Evolutionary conservation across 73 alveolate genomes (phyloP).

Genomic region (Paramecium sexaurelia): DNA sequence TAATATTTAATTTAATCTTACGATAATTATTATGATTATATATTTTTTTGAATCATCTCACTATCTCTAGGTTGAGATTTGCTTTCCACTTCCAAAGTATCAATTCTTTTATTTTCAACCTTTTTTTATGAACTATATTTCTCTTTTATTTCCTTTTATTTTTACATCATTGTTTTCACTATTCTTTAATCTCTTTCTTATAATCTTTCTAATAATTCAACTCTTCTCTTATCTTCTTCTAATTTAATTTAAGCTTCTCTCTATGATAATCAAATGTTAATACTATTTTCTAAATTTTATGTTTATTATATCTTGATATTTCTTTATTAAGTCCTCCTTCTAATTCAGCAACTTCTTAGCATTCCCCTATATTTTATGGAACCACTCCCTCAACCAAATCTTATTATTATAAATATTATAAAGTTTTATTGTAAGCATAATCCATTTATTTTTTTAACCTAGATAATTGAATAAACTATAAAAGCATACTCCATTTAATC

Average conservation of each 20-base stretch:
- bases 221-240: slow-evolving; percentile 18
- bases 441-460: background rate
- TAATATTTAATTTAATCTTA: background rate
- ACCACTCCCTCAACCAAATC: background rate
- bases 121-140: background rate
- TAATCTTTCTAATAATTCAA: slow-evolving; percentile 8
- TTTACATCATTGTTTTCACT: background rate
- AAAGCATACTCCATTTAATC: background rate
- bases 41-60: background rate
- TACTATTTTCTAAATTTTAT: background rate
- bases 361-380: background rate
- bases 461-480: background rate
- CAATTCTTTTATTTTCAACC: background rate
- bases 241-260: slow-evolving; percentile 51
- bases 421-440: slow-evolving; percentile 5
- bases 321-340: slow-evolving; percentile 2
- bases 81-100: background rate
- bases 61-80: background rate
- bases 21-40: background rate
- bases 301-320: slow-evolving; percentile 2
- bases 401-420: background rate
- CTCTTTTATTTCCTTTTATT: slow-evolving; percentile 10
- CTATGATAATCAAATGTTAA: background rate
- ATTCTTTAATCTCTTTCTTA: background rate
- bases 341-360: background rate